Conservation (phyloP, 306 rosid species). For the Mucuna pruriens region DNA sequence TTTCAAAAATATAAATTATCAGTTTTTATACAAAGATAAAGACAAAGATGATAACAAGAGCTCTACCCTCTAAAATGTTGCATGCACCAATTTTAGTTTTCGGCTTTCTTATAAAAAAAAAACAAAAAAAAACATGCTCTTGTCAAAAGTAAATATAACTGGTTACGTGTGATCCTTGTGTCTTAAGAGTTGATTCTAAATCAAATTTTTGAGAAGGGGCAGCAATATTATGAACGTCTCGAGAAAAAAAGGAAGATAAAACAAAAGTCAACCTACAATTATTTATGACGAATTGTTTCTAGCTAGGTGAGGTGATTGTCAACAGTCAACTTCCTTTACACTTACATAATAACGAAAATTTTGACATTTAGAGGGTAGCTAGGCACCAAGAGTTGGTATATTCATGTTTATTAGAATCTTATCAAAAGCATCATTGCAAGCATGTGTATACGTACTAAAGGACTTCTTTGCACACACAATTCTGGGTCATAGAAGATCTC, state of each 20-base stretch:
- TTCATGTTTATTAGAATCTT: slow-evolving; percentile 19
- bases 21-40: too few species aligned
- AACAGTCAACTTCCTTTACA: slow-evolving; percentile 16
- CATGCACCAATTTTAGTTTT: slow-evolving; percentile 13
- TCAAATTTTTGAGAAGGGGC: neutral
- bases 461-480: neutral
- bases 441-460: slow-evolving; percentile 9
- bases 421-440: slow-evolving; percentile 32
- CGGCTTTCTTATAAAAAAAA: slow-evolving; percentile 2
- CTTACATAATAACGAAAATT: neutral
- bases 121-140: neutral
- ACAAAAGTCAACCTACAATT: neutral
- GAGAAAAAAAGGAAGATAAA: neutral
- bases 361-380: neutral
- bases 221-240: neutral
- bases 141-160: neutral
- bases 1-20: too few species aligned
- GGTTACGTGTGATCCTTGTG: neutral
- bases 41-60: neutral
- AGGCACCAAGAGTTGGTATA: neutral
- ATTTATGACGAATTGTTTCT: slow-evolving; percentile 1
- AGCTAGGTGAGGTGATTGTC: neutral
- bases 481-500: neutral
- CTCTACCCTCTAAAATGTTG: neutral
- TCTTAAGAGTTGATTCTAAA: neutral